These are phyloP conservation scores for Boletus speciosus DNA, from an alignment of 768 basidiomycete species.

Conservation along the genomic window DNA sequence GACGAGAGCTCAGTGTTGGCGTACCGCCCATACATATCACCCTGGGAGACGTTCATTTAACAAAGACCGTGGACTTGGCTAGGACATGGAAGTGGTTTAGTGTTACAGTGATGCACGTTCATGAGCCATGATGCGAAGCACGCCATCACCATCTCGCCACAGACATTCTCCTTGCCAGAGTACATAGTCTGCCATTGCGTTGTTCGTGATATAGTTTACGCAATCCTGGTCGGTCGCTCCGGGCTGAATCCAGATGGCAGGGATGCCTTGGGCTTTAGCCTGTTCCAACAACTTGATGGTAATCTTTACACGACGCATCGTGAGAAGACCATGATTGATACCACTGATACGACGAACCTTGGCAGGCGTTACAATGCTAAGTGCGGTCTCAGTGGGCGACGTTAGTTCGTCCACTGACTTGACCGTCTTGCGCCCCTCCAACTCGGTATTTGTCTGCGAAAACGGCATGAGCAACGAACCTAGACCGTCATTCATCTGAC, in stretches of 20 bases:
- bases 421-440: slow-evolving; percentile 64
- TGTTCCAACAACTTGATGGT: slow-evolving; percentile 65
- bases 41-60: no score
- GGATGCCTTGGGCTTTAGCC: slow-evolving; percentile 67
- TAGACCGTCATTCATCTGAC: slow-evolving; percentile 13
- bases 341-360: slow-evolving; percentile 40
- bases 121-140: slow-evolving; percentile 29
- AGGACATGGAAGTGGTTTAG: background rate
- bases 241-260: slow-evolving; percentile 85
- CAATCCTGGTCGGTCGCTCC: slow-evolving; percentile 75
- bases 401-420: slow-evolving; percentile 53
- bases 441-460: slow-evolving; percentile 61
- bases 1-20: no score
- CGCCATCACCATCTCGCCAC: slow-evolving; percentile 68
- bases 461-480: background rate
- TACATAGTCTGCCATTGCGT: slow-evolving; percentile 61
- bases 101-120: slow-evolving; percentile 24
- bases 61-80: background rate
- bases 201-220: slow-evolving; percentile 59
- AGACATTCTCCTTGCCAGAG: slow-evolving; percentile 83
- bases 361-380: slow-evolving; percentile 77
- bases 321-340: background rate
- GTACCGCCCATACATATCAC: no score
- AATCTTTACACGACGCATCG: slow-evolving; percentile 42
- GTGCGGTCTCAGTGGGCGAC: slow-evolving; percentile 60